These are phyloP conservation scores for Huntiella savannae DNA, from an alignment of 2,329 filamentous ascomycete genomes.

Conservation along the genomic window DNA sequence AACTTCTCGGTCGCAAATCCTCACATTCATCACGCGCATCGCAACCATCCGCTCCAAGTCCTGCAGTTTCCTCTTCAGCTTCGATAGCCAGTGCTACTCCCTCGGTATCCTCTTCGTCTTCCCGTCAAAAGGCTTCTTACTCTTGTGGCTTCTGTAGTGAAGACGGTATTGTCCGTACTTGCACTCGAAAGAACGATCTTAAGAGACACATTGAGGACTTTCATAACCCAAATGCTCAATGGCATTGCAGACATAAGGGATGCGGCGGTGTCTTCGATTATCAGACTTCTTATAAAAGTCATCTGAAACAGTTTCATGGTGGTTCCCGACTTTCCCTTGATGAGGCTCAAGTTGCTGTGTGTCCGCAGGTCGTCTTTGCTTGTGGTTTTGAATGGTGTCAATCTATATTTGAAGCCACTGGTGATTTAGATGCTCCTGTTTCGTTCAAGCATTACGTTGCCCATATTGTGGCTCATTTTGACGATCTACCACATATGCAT, in stretches of 20 bases:
- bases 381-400: slow-evolving; percentile 28
- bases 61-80: not conserved
- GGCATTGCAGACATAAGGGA: slow-evolving; percentile 25
- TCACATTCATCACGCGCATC: slow-evolving; percentile 13
- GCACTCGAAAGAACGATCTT: slow-evolving; percentile 28
- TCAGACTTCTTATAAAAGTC: slow-evolving; percentile 28
- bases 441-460: slow-evolving; percentile 27
- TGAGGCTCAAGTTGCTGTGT: slow-evolving; percentile 24
- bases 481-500: slow-evolving; percentile 20
- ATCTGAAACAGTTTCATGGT: slow-evolving; percentile 26
- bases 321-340: slow-evolving; percentile 24
- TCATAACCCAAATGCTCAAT: slow-evolving; percentile 28
- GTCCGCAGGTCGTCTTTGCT: slow-evolving; percentile 28
- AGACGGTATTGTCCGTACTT: slow-evolving; percentile 23
- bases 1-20: slow-evolving; percentile 17
- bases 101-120: slow-evolving; percentile 3
- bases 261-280: slow-evolving; percentile 29
- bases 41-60: slow-evolving; percentile 7
- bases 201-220: slow-evolving; percentile 31
- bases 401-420: slow-evolving; percentile 25
- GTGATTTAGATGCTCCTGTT: slow-evolving; percentile 21
- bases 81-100: not conserved
- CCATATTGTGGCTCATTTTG: slow-evolving; percentile 29
- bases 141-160: slow-evolving; percentile 25
- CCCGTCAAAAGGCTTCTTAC: slow-evolving; percentile 22